Conservation (phyloP, 768 basidiomycete genomes). For the Leccinum pellstonianum region DNA sequence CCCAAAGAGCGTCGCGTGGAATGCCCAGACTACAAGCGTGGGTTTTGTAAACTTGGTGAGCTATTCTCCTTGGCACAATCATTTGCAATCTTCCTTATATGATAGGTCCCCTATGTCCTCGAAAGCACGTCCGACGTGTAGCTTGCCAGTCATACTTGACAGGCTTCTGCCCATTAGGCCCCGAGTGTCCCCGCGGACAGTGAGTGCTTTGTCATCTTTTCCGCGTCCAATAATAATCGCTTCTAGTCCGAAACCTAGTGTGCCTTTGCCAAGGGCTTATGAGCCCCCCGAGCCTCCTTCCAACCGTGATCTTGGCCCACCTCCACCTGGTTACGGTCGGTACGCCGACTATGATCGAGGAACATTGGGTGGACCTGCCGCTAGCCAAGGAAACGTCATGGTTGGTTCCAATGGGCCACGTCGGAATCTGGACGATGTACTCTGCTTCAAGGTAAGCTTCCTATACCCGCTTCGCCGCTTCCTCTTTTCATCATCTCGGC, state of each 20-base stretch:
- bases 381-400: slow-evolving; percentile 26
- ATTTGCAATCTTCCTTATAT: slow-evolving; percentile 9
- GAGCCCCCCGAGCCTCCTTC: slow-evolving; percentile 75
- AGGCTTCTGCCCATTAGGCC: slow-evolving; percentile 90
- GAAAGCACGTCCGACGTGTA: slow-evolving; percentile 90
- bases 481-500: slow-evolving; percentile 11
- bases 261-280: slow-evolving; percentile 72
- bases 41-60: slow-evolving; percentile 92
- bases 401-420: slow-evolving; percentile 44
- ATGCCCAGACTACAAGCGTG: slow-evolving; percentile 93
- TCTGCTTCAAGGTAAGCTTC: slow-evolving; percentile 76
- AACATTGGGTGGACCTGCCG: slow-evolving; percentile 28
- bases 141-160: slow-evolving; percentile 89
- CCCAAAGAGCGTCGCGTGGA: slow-evolving; percentile 89
- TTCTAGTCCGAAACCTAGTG: slow-evolving; percentile 70
- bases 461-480: background rate
- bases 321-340: slow-evolving; percentile 89
- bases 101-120: slow-evolving; percentile 80
- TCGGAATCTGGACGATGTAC: slow-evolving; percentile 77
- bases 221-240: slow-evolving; percentile 9
- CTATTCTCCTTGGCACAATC: slow-evolving; percentile 13
- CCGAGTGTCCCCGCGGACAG: slow-evolving; percentile 88
- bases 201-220: slow-evolving; percentile 42
- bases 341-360: slow-evolving; percentile 74
- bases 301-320: slow-evolving; percentile 79